Base-by-base conservation (phyloP, 1,139 yeast genomes). In the Diutina catenulata region DNA sequence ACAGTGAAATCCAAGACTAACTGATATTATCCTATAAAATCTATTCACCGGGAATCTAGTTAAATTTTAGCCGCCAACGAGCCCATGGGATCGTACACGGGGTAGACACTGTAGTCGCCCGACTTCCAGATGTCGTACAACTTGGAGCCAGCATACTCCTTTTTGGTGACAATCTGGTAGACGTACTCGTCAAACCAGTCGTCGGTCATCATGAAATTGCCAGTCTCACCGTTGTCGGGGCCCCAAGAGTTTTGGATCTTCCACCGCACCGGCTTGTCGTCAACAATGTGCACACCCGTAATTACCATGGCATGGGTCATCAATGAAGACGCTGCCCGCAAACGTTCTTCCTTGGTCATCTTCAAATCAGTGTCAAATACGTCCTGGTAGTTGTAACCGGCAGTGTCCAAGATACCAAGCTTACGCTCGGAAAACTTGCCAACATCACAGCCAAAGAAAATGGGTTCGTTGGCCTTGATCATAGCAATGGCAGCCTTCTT, bases 271-370 rank as follows among this genome's bases (percentile, higher is more conserved):
- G 94, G 91, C 14, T 42, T 40, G 7, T 60, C 56, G 42, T 65
- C 71, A 14, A 31, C 18, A 38, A 66, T 50, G 55, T 82, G 88
- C 36, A 80, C 91, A 13, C 77, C 83, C 22, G 80, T 74, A 47
- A 84, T 72, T 15, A 77, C 70, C 95, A 84, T 83, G 28, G 94
- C 94, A 50, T 83, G 94, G 11, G 93, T 82, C 93, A 83, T 83
- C 43, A 64, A 64, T 3, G 80, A 74, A 2, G 80, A 49, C 43
- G 62, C 73, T 61, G 82, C 42, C 58, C 60, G 46, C 65, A 72
- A 50, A 67, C 74, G 62, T 59, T 76, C 74, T 37, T 64, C 65
- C 57, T 77, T 77, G 47, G 56, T 53, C 40, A 71, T 49, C 22
- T 65, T 65, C 50, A 75, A 57, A 19, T 48, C 52, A 35, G 76